phyloP scores from a whole-genome alignment of 257 asterid species.

The Scutellaria minor region DNA sequence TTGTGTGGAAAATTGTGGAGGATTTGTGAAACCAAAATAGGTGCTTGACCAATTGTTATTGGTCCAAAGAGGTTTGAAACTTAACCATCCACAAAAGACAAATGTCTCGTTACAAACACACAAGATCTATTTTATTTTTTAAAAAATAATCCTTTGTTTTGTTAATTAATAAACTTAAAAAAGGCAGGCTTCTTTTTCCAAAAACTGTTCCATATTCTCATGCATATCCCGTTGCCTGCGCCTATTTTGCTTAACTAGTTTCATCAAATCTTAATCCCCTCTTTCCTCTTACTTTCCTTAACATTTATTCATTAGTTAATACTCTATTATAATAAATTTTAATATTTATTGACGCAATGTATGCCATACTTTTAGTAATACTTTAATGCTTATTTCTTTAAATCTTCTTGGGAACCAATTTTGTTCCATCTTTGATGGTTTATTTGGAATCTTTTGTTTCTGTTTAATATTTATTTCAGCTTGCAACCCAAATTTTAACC shows the following conservation, averaged over 20 bases:
- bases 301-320: no score
- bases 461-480: no score
- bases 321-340: no score
- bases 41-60: slow-evolving; percentile 32
- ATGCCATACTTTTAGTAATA: no score
- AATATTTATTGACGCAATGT: no score
- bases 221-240: slow-evolving; percentile 54
- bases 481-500: no score
- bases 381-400: no score
- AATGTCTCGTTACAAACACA: slow-evolving; percentile 33
- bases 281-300: slow-evolving; percentile 41
- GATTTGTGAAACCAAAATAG: slow-evolving; percentile 27
- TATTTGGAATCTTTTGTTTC: no score
- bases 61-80: slow-evolving; percentile 24
- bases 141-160: neutral
- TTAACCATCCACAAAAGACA: slow-evolving; percentile 30
- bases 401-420: no score
- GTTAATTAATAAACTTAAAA: slow-evolving; percentile 12
- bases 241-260: slow-evolving; percentile 12
- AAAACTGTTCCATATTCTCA: slow-evolving; percentile 36
- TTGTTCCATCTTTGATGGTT: no score
- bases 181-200: slow-evolving; percentile 56
- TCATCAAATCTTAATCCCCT: slow-evolving; percentile 33
- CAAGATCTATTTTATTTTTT: neutral
- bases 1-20: slow-evolving; percentile 23